Evolutionary conservation across 2,329 filamentous ascomycete species (phyloP).

Genomic region (Trichophyton schoenleinii): DNA sequence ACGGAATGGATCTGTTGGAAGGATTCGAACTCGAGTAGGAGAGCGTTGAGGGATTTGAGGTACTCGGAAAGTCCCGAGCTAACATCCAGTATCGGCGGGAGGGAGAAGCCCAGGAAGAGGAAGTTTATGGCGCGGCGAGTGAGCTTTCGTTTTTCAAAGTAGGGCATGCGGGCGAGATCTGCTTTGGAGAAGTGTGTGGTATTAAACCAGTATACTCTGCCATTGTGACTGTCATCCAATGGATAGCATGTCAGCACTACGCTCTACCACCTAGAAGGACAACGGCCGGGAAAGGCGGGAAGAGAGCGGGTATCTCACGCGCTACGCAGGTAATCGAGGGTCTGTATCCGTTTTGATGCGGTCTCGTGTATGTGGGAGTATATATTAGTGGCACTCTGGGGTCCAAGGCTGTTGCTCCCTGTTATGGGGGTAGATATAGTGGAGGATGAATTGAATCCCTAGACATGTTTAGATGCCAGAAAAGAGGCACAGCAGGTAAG

Average conservation of each 20-base stretch:
- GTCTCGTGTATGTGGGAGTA: conserved; percentile 68
- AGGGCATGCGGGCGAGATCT: conserved; percentile 70
- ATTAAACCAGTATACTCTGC: conserved; percentile 95
- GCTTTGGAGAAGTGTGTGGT: conserved; percentile 79
- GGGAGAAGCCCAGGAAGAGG: conserved; percentile 78
- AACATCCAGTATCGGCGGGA: conserved; percentile 80
- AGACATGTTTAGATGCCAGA: conserved; percentile 13
- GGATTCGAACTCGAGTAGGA: conserved; percentile 82
- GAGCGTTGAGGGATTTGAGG: conserved; percentile 69
- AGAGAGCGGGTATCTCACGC: conserved; percentile 47
- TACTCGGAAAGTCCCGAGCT: conserved; percentile 73
- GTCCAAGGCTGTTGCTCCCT: conserved; percentile 26
- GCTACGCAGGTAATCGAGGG: conserved; percentile 82
- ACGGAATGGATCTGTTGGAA: conserved; percentile 81
- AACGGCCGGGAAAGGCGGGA: too few relatives aligned
- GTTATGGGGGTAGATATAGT: conserved; percentile 22
- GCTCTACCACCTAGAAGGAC: neutral
- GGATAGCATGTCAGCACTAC: neutral
- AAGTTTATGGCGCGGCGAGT: conserved; percentile 87
- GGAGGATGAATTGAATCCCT: conserved; percentile 11
- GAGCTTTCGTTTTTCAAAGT: conserved; percentile 71
- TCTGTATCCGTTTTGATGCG: conserved; percentile 84
- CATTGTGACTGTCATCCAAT: conserved; percentile 57
- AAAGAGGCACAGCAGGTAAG: neutral
- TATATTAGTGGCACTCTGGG: conserved; percentile 42